Evolutionary conservation across 345 rosid genomes (phyloP).

Genomic region (Populus pruinosa): DNA sequence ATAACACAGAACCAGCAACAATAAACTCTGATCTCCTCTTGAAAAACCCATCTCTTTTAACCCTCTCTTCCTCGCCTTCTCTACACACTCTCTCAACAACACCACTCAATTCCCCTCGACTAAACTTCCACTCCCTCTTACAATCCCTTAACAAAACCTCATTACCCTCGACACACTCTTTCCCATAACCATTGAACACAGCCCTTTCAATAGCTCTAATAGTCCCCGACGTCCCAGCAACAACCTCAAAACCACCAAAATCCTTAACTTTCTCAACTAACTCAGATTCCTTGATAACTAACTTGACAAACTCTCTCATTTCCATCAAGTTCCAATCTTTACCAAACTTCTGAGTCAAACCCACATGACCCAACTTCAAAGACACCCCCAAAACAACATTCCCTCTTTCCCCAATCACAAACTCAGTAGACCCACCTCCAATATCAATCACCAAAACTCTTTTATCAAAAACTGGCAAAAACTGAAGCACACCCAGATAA

Average conservation of each 20-base stretch:
- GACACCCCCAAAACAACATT: conserved; percentile 43
- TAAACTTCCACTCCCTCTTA: conserved; percentile 61
- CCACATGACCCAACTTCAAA: conserved; percentile 62
- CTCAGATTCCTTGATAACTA: conserved; percentile 39
- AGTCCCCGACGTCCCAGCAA: conserved; percentile 67
- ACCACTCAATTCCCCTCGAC: conserved; percentile 37
- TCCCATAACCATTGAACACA: conserved; percentile 40
- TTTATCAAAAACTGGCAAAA: conserved; percentile 50
- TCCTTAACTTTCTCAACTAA: conserved; percentile 42
- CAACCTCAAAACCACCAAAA: conserved; percentile 45
- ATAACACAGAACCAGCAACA: conserved; percentile 60
- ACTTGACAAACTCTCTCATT: conserved; percentile 44
- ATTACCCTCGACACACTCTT: conserved; percentile 15
- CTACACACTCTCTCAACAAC: conserved; percentile 49
- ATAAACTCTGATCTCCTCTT: conserved; percentile 64
- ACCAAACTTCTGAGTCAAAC: conserved; percentile 45
- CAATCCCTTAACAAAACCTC: conserved; percentile 26
- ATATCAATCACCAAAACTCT: conserved; percentile 52
- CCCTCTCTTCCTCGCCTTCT: conserved; percentile 42
- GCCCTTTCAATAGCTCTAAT: conserved; percentile 64
- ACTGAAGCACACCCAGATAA: conserved; percentile 63
- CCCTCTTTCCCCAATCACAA: conserved; percentile 53
- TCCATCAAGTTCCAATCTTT: conserved; percentile 17
- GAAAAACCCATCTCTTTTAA: conserved; percentile 51
- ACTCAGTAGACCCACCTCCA: conserved; percentile 79